phyloP scores from a whole-genome alignment of 2,329 filamentous ascomycete genomes.

The Pseudogymnoascus sp. region DNA sequence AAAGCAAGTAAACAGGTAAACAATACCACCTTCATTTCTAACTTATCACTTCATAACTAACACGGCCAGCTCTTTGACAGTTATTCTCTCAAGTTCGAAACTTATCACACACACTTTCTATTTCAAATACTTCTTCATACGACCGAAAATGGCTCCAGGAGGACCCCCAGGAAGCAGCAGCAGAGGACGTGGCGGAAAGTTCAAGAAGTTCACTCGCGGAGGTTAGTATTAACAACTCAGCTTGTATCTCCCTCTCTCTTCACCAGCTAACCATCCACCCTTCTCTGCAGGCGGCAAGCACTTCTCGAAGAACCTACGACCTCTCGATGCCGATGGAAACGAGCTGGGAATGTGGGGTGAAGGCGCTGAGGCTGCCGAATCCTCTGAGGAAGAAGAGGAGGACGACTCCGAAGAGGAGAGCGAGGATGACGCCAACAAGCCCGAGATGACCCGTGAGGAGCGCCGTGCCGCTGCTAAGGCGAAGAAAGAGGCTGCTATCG shows the following conservation, averaged over 20 bases:
- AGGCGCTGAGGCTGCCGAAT: constrained; percentile 53
- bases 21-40: constrained; percentile 12
- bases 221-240: constrained; percentile 47
- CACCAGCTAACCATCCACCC: constrained; percentile 20
- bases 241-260: neutral
- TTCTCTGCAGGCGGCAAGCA: constrained; percentile 72
- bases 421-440: constrained; percentile 41
- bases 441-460: constrained; percentile 72
- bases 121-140: constrained; percentile 15
- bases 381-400: constrained; percentile 46
- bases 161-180: constrained; percentile 34
- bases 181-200: constrained; percentile 84
- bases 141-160: constrained; percentile 45
- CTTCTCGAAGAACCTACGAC: constrained; percentile 86
- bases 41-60: neutral
- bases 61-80: neutral
- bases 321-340: constrained; percentile 83
- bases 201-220: constrained; percentile 86
- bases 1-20: constrained; percentile 9
- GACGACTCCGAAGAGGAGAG: constrained; percentile 45
- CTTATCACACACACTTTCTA: constrained; percentile 13
- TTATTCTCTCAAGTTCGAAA: constrained; percentile 9
- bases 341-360: constrained; percentile 59
- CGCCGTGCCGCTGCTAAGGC: constrained; percentile 84
- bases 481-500: constrained; percentile 83